Conservation (phyloP, 306 rosid genomes). For the Lagenaria siceraria region DNA sequence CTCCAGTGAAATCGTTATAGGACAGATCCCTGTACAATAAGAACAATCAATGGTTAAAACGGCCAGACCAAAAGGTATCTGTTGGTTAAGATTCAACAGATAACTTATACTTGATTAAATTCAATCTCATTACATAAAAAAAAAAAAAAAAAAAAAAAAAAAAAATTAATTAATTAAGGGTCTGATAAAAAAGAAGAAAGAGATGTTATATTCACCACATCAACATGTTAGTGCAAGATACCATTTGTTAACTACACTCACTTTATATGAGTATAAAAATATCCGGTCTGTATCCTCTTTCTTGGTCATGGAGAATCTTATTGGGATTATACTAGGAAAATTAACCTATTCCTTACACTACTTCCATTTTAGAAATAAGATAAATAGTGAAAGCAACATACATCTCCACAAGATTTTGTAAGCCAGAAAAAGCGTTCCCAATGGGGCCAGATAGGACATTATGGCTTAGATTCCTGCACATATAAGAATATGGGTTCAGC, state of each 20-base stretch:
- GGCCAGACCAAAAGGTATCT: neutral
- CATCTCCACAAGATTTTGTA: constrained; percentile 67
- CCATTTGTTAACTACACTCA: neutral
- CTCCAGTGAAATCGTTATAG: constrained; percentile 61
- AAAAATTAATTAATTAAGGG: too few relatives aligned
- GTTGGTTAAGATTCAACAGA: neutral
- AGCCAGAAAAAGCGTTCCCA: constrained; percentile 65
- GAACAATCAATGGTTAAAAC: neutral
- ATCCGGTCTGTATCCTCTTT: neutral
- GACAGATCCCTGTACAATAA: constrained; percentile 64
- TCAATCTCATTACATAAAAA: neutral
- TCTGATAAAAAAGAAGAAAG: neutral
- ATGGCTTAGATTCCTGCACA: constrained; percentile 87
- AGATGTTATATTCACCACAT: neutral
- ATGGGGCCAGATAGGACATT: constrained; percentile 65
- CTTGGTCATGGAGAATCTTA: neutral
- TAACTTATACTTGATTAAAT: neutral
- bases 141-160: neutral
- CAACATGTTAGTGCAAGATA: neutral
- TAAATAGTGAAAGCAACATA: constrained; percentile 22
- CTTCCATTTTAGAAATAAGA: neutral
- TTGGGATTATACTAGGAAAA: neutral
- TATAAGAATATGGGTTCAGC: neutral
- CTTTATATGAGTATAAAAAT: neutral
- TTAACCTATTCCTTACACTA: neutral